Evolutionary conservation across 208 protist genomes (phyloP).

Genomic region (Leishmania amazonensis): DNA sequence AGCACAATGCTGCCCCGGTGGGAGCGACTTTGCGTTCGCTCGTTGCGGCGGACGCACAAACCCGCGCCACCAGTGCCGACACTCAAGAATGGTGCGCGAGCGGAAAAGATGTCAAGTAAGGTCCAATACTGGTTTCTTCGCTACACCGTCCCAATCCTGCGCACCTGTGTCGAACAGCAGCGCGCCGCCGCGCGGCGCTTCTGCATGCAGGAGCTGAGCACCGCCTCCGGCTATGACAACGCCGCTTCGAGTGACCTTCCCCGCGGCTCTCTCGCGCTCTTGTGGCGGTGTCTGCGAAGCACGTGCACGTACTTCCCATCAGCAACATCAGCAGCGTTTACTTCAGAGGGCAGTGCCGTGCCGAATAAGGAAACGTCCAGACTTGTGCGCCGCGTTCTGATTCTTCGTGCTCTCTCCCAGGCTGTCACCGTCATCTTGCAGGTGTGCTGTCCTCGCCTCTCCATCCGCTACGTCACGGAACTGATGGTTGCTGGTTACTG

Average conservation of each 20-base stretch:
- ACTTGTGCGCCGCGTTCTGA: conserved; percentile 15
- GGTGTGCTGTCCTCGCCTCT: conserved; percentile 27
- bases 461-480: conserved; percentile 23
- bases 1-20: conserved; percentile 15
- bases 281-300: background rate
- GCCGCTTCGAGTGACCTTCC: background rate
- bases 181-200: conserved; percentile 21
- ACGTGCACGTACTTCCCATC: background rate
- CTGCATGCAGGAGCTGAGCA: conserved; percentile 15
- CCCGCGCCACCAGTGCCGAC: background rate
- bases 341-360: background rate
- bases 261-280: background rate
- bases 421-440: conserved; percentile 14
- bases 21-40: conserved; percentile 7
- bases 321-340: background rate
- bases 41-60: background rate
- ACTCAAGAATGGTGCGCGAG: background rate
- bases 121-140: conserved; percentile 38
- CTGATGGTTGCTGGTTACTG: conserved; percentile 14
- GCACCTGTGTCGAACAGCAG: conserved; percentile 6
- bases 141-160: conserved; percentile 20
- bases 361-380: background rate
- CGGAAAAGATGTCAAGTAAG: conserved; percentile 1
- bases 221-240: conserved; percentile 1
- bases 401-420: conserved; percentile 23